Percentiles rank a stretch among this genome's conserved stretches.
These are phyloP conservation scores for Trichoderma harzianum DNA, from an alignment of 2,329 filamentous ascomycete genomes.

Conservation along the genomic window DNA sequence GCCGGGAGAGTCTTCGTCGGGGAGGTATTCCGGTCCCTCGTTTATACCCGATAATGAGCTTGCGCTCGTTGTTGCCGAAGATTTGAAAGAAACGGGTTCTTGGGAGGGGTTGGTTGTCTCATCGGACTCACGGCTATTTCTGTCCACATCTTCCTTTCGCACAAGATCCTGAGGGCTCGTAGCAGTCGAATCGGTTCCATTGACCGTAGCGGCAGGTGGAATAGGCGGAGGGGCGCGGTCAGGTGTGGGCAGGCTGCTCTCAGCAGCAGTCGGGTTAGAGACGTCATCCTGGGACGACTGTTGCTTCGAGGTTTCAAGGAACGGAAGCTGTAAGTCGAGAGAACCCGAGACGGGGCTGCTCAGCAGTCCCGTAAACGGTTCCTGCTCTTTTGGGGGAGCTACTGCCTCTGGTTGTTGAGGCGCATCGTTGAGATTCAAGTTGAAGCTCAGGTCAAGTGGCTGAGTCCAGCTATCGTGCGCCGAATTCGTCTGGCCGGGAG, in stretches of 20 bases:
- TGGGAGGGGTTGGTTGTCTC: slow-evolving; percentile 48
- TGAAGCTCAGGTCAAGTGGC: slow-evolving; percentile 45
- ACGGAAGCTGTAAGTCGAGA: slow-evolving; percentile 13
- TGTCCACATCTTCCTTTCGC: slow-evolving; percentile 37
- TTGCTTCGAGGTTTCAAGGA: neutral
- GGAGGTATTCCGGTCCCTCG: slow-evolving; percentile 45
- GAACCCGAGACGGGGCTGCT: neutral
- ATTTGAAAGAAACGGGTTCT: slow-evolving; percentile 47
- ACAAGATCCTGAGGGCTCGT: slow-evolving; percentile 32
- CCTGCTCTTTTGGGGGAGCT: slow-evolving; percentile 24
- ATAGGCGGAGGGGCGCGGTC: slow-evolving; percentile 23
- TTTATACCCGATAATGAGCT: slow-evolving; percentile 53
- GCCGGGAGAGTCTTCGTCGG: slow-evolving; percentile 45
- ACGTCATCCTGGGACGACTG: slow-evolving; percentile 3
- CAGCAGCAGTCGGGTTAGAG: slow-evolving; percentile 15
- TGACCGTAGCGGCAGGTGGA: slow-evolving; percentile 18
- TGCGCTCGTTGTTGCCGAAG: slow-evolving; percentile 53
- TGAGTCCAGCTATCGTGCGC: slow-evolving; percentile 51
- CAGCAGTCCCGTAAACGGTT: neutral
- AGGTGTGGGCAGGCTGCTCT: slow-evolving; percentile 20
- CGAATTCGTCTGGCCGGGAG: slow-evolving; percentile 55
- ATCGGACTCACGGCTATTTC: slow-evolving; percentile 53
- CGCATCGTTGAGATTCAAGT: slow-evolving; percentile 41
- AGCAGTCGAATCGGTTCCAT: slow-evolving; percentile 33
- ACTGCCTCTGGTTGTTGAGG: slow-evolving; percentile 28